Evolutionary conservation across 495 filamentous ascomycete genomes (phyloP).

Genomic region (Pseudoneurospora amorphoporcata): DNA sequence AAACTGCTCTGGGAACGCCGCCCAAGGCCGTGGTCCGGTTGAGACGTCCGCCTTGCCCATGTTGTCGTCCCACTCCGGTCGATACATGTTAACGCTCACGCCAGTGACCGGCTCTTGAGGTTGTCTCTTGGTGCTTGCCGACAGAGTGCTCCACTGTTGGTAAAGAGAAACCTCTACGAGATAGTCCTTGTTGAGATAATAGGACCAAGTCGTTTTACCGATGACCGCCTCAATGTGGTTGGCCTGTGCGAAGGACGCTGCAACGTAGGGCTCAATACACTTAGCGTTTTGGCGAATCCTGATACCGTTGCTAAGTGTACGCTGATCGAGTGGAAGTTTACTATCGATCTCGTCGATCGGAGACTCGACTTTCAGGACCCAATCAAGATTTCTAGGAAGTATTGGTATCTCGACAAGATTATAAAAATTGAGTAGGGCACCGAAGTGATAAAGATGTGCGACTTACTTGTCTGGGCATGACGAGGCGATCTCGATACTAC

Average conservation of each 20-base stretch:
- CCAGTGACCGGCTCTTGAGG: not conserved
- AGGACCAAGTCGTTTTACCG: constrained; percentile 7
- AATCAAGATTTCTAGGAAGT: constrained; percentile 11
- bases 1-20: constrained; percentile 8
- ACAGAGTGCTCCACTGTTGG: not conserved
- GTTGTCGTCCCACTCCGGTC: constrained; percentile 10
- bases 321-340: not conserved
- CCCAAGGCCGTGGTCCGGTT: constrained; percentile 7
- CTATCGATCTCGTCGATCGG: not conserved
- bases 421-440: not conserved
- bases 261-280: not conserved
- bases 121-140: not conserved
- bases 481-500: constrained; percentile 19
- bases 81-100: constrained; percentile 3
- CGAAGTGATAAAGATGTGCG: not conserved
- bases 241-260: not conserved
- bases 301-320: not conserved
- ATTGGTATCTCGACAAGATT: not conserved
- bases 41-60: not conserved
- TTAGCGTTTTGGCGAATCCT: not conserved
- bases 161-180: constrained; percentile 9
- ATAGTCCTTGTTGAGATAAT: constrained; percentile 6
- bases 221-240: constrained; percentile 4
- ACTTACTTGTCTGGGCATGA: constrained; percentile 33
- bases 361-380: constrained; percentile 11